A percentile compares a stretch with the other conserved stretches of the same genome.
phyloP scores from a whole-genome alignment of 1,284 basidiomycete genomes.

The Trichosporon sp. region DNA sequence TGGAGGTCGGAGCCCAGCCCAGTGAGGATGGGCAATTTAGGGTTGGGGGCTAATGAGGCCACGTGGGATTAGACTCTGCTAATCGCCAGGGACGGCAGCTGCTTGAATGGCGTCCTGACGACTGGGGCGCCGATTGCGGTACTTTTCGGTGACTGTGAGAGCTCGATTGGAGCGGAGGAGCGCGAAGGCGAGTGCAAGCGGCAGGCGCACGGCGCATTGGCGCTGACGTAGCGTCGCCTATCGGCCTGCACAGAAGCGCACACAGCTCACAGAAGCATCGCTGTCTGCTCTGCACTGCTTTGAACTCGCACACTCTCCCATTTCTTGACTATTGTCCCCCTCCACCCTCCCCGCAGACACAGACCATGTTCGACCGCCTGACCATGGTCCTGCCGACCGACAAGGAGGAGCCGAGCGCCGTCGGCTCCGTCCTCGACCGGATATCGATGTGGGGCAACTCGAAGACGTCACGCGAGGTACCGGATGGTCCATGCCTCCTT shows the following conservation, averaged over 20 bases:
- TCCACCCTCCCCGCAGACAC: no score
- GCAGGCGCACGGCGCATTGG: background rate
- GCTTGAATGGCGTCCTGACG: background rate
- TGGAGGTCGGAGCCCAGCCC: background rate
- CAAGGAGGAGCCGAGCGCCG: background rate
- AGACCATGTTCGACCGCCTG: conserved; percentile 2
- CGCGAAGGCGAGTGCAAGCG: background rate
- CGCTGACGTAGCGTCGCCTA: background rate
- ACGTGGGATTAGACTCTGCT: background rate
- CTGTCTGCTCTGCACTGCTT: background rate
- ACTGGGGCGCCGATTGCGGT: background rate
- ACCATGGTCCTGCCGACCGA: conserved; percentile 2
- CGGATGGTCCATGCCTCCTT: background rate
- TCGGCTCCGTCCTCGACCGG: background rate
- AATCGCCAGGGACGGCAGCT: background rate
- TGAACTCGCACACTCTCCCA: background rate
- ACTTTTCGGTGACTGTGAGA: background rate
- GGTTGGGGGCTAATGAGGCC: background rate
- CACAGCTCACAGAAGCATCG: background rate
- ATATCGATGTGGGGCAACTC: background rate
- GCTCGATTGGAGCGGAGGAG: background rate
- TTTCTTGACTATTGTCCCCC: background rate
- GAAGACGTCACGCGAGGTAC: no score
- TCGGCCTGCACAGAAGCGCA: background rate
- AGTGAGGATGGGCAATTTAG: background rate